Conservation (phyloP, 1,284 basidiomycete species). For the Rhodotorula sp. region DNA sequence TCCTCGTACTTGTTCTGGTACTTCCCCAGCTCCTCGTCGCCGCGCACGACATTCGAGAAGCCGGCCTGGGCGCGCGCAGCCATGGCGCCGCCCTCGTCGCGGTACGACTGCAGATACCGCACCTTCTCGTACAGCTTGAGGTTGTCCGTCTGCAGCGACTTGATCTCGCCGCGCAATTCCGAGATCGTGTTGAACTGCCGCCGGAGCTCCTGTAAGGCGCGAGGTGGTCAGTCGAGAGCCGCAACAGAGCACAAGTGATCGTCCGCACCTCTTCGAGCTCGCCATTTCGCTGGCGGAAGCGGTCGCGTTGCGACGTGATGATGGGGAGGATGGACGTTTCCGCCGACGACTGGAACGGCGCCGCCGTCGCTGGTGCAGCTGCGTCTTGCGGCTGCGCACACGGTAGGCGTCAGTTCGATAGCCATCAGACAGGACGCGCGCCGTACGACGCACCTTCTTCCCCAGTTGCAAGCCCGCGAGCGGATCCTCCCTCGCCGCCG, state of each 20-base stretch:
- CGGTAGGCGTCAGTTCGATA: constrained; percentile 10
- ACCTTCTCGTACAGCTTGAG: constrained; percentile 96
- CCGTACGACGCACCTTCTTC: constrained; percentile 52
- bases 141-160: constrained; percentile 85
- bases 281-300: constrained; percentile 91
- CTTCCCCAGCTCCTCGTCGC: constrained; percentile 74
- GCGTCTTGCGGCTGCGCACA: neutral
- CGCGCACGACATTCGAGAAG: constrained; percentile 42
- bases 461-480: constrained; percentile 73
- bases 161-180: constrained; percentile 82
- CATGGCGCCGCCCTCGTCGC: constrained; percentile 55
- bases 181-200: constrained; percentile 91
- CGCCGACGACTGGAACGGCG: constrained; percentile 47
- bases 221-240: neutral
- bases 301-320: constrained; percentile 92
- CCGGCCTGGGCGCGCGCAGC: constrained; percentile 20
- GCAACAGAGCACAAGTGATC: neutral
- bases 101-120: constrained; percentile 91
- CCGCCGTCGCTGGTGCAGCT: neutral
- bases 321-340: constrained; percentile 93
- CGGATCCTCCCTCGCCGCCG: constrained; percentile 53
- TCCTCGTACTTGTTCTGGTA: constrained; percentile 93
- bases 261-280: constrained; percentile 86
- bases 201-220: constrained; percentile 70
- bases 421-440: no score